Conservation (phyloP, 2,329 filamentous ascomycete species). For the Colletotrichum sp. region DNA sequence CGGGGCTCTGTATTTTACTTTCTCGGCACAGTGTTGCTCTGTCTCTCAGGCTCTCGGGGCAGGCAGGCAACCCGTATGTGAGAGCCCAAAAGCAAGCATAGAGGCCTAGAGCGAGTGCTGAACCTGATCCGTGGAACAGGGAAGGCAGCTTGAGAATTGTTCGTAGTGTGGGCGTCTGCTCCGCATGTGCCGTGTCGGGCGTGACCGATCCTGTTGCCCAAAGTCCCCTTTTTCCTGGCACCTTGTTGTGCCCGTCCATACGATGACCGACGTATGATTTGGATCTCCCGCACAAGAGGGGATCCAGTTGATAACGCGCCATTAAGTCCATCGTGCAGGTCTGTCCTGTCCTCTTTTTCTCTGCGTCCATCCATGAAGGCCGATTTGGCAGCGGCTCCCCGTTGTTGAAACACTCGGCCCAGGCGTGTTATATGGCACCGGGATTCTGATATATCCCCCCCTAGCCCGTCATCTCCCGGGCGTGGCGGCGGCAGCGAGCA, state of each 20-base stretch:
- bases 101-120: background rate
- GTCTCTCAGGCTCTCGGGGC: background rate
- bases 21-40: background rate
- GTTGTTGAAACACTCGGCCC: constrained; percentile 16
- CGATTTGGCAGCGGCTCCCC: constrained; percentile 1
- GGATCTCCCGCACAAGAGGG: background rate
- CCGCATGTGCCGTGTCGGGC: constrained; percentile 10
- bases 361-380: background rate
- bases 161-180: background rate
- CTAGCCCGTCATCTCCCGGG: background rate
- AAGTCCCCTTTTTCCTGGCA: background rate
- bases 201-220: background rate
- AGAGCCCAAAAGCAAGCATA: background rate
- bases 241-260: background rate
- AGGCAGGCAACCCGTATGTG: background rate
- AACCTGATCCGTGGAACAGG: background rate
- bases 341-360: background rate
- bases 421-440: constrained; percentile 3
- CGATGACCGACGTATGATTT: background rate
- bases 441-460: constrained; percentile 16
- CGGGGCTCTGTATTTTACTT: background rate
- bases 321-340: background rate
- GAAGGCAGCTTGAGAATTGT: background rate
- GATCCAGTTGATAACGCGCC: background rate
- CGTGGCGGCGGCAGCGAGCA: background rate